These are phyloP conservation scores for Knoxdaviesia capensis DNA, from an alignment of 2,329 filamentous ascomycete species.

Conservation along the genomic window DNA sequence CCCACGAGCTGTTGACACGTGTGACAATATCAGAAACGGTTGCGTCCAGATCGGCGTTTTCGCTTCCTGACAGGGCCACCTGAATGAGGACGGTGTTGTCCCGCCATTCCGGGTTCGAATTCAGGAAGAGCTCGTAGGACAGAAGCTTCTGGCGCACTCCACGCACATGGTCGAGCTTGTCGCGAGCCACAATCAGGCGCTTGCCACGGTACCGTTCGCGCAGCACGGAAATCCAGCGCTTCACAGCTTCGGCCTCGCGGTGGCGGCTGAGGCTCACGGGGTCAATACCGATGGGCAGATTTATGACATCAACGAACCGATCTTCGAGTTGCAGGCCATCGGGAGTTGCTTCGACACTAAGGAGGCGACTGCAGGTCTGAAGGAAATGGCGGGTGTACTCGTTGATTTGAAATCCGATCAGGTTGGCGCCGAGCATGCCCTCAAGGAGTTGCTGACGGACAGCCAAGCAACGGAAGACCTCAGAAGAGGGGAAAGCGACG, in stretches of 20 bases:
- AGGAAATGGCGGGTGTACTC: slow-evolving; percentile 91
- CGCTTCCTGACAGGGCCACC: slow-evolving; percentile 76
- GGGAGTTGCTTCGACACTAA: slow-evolving; percentile 75
- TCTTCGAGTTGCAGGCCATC: slow-evolving; percentile 83
- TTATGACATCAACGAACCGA: slow-evolving; percentile 76
- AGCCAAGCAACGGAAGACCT: slow-evolving; percentile 83
- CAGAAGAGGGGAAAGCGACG: slow-evolving; percentile 86
- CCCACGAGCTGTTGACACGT: slow-evolving; percentile 79
- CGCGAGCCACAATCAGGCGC: slow-evolving; percentile 75
- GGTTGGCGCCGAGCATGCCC: slow-evolving; percentile 80
- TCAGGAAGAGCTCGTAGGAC: slow-evolving; percentile 82
- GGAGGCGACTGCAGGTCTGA: slow-evolving; percentile 80
- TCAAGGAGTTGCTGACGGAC: slow-evolving; percentile 73
- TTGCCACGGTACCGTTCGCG: slow-evolving; percentile 73
- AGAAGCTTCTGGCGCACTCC: slow-evolving; percentile 87
- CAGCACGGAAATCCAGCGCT: slow-evolving; percentile 61
- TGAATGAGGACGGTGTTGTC: slow-evolving; percentile 83
- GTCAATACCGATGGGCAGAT: slow-evolving; percentile 79
- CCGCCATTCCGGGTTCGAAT: slow-evolving; percentile 78
- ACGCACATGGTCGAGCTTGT: slow-evolving; percentile 84
- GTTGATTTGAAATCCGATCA: slow-evolving; percentile 82
- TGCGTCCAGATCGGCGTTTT: slow-evolving; percentile 71
- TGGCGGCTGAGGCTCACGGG: slow-evolving; percentile 53
- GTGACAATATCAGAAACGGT: slow-evolving; percentile 88
- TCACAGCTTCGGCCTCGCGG: slow-evolving; percentile 52